Base-by-base conservation (phyloP, 768 basidiomycete genomes). In the Boletus reticuloceps region DNA sequence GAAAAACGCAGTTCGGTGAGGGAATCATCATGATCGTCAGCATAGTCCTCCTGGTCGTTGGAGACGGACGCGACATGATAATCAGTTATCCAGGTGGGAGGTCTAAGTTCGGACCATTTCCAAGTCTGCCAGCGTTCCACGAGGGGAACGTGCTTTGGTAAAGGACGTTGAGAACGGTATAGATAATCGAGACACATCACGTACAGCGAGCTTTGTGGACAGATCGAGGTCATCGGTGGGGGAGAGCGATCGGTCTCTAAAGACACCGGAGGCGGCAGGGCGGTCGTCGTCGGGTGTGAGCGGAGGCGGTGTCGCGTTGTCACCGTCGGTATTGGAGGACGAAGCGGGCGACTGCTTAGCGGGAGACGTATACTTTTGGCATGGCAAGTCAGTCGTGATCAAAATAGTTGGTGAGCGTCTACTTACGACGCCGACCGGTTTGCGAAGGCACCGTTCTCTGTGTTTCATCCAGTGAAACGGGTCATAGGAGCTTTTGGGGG, bases 391-490 rank as follows among this genome's bases (percentile, higher is more conserved):
- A 61, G 61, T 37, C 38, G 27, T 17, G 31, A 29, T 14, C 41
- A 27, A 38, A 41, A 6, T 3, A 20, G 31, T 17, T 16, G 10
- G 36, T 25, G 37, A 47, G 43, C 25, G 41, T 20, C 27, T 13
- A 51, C 68, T 58, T 31, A 69, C 69, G 3, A 59, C 51, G 11
- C 59, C 64, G n/a, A 70, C 63, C 3, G 69, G 58, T 55, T 76
- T 79, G 69, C 78, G 82, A 51, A 82, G 65, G 66, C 87, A 89
- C 31, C 85, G 77, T 39, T 75, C 74, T 32, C 82, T 76, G 63
- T 89, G 87, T 59, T 80, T 84, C 43, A 72, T 66, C 87, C 87
- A 89, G 67, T 89, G 86, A 62, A 79, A 80, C 31, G 78, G 76
- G 61, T 89, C 87, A 60, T 79, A 89, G 20, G 75, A 75, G 67